Conservation (phyloP, 2,329 filamentous ascomycete genomes). For the Helotiales sp. region DNA sequence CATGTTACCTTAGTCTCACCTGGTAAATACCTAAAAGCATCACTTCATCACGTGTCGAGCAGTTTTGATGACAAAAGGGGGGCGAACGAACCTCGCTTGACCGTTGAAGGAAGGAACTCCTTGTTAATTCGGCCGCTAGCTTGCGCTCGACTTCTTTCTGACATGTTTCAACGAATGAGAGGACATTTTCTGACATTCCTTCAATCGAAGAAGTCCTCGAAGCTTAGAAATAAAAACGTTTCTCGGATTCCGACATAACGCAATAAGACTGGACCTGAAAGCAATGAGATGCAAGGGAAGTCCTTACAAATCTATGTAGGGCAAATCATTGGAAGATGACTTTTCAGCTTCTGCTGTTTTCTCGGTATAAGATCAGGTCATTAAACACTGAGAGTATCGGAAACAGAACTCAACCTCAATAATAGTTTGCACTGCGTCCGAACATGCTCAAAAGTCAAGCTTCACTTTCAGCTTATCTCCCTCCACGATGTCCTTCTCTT, state of each 20-base stretch:
- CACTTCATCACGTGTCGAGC: background rate
- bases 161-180: background rate
- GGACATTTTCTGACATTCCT: background rate
- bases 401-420: background rate
- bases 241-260: background rate
- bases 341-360: too few relatives aligned
- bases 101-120: too few relatives aligned
- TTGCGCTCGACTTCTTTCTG: background rate
- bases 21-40: too few relatives aligned
- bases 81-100: too few relatives aligned
- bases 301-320: too few relatives aligned
- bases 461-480: constrained; percentile 37
- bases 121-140: background rate
- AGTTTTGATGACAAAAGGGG: background rate
- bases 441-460: constrained; percentile 19
- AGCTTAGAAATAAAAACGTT: background rate
- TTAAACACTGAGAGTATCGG: too few relatives aligned
- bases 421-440: background rate
- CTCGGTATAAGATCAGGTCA: too few relatives aligned
- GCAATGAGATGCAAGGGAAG: too few relatives aligned
- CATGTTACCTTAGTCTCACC: too few relatives aligned
- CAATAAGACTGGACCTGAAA: too few relatives aligned
- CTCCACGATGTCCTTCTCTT: constrained; percentile 43
- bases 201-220: background rate
- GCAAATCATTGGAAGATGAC: too few relatives aligned